Percentiles rank a stretch among this genome's conserved stretches.
Conservation (phyloP, 768 basidiomycete genomes). For the Tulasnella sp. region DNA sequence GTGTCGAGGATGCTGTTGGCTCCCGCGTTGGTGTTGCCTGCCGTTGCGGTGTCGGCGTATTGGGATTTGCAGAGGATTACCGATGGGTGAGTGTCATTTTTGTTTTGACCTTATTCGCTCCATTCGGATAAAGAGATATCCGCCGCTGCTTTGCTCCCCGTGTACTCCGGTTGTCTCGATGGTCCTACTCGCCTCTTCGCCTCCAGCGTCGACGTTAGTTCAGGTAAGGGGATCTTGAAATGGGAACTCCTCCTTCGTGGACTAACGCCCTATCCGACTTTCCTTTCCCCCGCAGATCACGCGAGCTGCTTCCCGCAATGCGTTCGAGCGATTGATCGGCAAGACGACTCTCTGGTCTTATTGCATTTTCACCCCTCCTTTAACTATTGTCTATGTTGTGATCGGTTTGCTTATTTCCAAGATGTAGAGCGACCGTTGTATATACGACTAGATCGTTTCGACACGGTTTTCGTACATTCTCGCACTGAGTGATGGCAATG, state of each 20-base stretch:
- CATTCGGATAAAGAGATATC: too few species aligned
- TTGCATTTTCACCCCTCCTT: constrained; percentile 79
- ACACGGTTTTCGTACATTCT: too few species aligned
- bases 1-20: too few species aligned
- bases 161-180: constrained; percentile 78
- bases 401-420: constrained; percentile 52
- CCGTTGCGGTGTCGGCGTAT: constrained; percentile 61
- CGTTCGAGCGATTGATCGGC: constrained; percentile 86
- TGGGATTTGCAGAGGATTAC: constrained; percentile 60
- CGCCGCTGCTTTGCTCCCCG: not conserved
- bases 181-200: constrained; percentile 74
- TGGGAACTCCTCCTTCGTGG: not conserved
- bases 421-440: constrained; percentile 27
- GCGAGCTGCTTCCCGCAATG: constrained; percentile 76
- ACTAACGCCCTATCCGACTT: not conserved
- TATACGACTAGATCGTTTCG: not conserved
- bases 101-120: not conserved
- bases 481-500: too few species aligned
- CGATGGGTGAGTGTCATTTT: constrained; percentile 58
- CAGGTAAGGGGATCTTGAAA: constrained; percentile 43
- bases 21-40: constrained; percentile 75
- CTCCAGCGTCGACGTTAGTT: constrained; percentile 73
- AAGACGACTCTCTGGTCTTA: constrained; percentile 89
- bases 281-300: constrained; percentile 53
- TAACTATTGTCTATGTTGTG: constrained; percentile 73